These are phyloP conservation scores for Begonia peltatifolia DNA, from an alignment of 306 rosid genomes.

Conservation along the genomic window DNA sequence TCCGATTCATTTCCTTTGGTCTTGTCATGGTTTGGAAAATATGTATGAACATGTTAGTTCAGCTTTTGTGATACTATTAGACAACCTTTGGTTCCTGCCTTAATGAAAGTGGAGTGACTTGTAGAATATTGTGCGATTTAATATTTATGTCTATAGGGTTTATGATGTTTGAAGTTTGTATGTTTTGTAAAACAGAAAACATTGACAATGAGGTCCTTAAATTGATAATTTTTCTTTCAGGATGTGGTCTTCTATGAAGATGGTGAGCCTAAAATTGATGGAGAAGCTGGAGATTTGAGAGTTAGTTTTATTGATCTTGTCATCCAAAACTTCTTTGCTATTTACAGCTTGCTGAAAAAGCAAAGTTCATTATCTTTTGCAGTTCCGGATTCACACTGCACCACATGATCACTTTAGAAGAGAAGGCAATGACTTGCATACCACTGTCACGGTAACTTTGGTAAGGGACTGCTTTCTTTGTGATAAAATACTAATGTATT, in stretches of 20 bases:
- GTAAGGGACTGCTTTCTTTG: constrained; percentile 17
- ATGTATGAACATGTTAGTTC: no score
- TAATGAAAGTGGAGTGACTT: no score
- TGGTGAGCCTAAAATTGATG: constrained; percentile 93
- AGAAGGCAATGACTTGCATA: constrained; percentile 79
- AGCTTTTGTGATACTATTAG: no score
- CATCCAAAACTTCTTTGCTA: neutral
- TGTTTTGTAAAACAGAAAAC: no score
- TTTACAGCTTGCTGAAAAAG: neutral
- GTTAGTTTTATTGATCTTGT: constrained; percentile 25
- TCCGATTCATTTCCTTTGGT: no score
- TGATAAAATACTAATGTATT: no score
- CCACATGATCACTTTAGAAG: constrained; percentile 70
- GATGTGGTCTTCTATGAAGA: constrained; percentile 96
- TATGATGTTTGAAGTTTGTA: no score
- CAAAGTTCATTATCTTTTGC: constrained; percentile 19
- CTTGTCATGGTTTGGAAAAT: no score
- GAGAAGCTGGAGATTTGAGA: constrained; percentile 92
- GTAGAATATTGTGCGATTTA: no score
- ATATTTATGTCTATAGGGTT: no score
- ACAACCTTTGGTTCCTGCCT: no score
- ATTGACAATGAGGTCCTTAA: neutral
- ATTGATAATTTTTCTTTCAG: constrained; percentile 18
- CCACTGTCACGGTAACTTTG: constrained; percentile 74
- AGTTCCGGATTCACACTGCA: constrained; percentile 83